Conservation (phyloP, 2,329 filamentous ascomycete species). For the Fusarium longipes region DNA sequence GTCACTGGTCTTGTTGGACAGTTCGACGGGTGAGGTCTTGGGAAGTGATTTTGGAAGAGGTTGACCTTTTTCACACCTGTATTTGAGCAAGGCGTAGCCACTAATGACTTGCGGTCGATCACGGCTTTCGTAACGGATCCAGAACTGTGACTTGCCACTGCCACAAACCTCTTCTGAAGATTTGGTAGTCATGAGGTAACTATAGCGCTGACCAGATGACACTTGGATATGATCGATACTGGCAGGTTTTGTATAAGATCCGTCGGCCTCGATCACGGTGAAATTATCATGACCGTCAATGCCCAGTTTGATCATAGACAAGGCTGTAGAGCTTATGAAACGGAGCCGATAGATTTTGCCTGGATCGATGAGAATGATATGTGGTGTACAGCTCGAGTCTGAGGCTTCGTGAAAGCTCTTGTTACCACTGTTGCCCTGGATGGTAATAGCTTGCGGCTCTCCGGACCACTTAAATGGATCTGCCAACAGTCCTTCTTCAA, state of each 20-base stretch:
- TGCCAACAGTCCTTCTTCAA: constrained; percentile 62
- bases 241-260: constrained; percentile 25
- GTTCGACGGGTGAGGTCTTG: constrained; percentile 37
- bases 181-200: constrained; percentile 21
- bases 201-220: constrained; percentile 25
- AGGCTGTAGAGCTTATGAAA: constrained; percentile 19
- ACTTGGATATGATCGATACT: constrained; percentile 17
- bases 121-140: constrained; percentile 33
- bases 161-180: neutral
- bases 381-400: constrained; percentile 24
- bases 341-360: constrained; percentile 24
- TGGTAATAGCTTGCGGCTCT: constrained; percentile 58
- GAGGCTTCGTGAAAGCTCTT: constrained; percentile 17
- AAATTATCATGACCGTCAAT: constrained; percentile 15
- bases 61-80: neutral
- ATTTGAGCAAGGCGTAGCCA: constrained; percentile 27
- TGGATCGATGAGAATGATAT: constrained; percentile 22
- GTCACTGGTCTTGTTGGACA: constrained; percentile 51
- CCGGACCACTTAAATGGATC: constrained; percentile 68
- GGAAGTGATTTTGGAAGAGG: constrained; percentile 11
- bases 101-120: constrained; percentile 22
- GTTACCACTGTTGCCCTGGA: constrained; percentile 40
- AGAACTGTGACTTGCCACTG: neutral
- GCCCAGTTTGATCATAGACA: constrained; percentile 28
- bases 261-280: constrained; percentile 30